phyloP scores from a whole-genome alignment of 805 yeast genomes.

The Yueomyces sp. region DNA sequence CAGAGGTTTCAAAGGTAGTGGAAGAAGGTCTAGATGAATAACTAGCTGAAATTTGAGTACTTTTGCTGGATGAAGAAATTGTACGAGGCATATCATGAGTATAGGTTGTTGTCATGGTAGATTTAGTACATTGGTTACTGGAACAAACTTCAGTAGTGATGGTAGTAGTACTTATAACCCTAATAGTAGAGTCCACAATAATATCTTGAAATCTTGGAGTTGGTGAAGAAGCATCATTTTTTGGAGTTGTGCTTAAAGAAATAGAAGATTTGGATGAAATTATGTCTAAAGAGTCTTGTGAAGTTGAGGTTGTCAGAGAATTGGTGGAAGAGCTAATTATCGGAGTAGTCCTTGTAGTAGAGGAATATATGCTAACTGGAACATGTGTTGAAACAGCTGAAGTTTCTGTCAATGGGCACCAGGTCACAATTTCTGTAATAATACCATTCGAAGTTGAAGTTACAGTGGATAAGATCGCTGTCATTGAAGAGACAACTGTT shows the following conservation, averaged over 20 bases:
- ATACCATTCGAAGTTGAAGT: constrained; percentile 4
- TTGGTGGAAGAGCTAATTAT: background rate
- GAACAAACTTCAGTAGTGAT: background rate
- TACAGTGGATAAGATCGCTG: background rate
- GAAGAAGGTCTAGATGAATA: too few relatives aligned
- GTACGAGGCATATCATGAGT: background rate
- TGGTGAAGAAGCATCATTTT: background rate
- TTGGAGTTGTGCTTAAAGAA: background rate
- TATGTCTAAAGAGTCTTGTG: background rate
- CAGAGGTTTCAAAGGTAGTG: too few relatives aligned
- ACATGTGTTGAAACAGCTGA: background rate
- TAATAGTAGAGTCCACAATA: background rate
- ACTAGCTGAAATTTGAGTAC: too few relatives aligned
- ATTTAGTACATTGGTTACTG: background rate
- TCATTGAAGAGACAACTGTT: background rate
- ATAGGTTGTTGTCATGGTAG: background rate
- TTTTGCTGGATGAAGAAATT: too few relatives aligned
- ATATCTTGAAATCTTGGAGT: background rate
- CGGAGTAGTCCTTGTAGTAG: background rate
- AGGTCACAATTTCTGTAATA: constrained; percentile 4
- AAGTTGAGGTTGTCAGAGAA: background rate
- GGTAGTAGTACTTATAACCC: background rate
- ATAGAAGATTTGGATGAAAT: background rate
- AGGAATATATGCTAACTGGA: too few relatives aligned
- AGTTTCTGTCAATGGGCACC: constrained; percentile 4